A percentile compares a stretch with the other conserved stretches of the same genome.
These are phyloP conservation scores for Crithidia acanthocephali DNA, from an alignment of 208 protist genomes.

Conservation along the genomic window DNA sequence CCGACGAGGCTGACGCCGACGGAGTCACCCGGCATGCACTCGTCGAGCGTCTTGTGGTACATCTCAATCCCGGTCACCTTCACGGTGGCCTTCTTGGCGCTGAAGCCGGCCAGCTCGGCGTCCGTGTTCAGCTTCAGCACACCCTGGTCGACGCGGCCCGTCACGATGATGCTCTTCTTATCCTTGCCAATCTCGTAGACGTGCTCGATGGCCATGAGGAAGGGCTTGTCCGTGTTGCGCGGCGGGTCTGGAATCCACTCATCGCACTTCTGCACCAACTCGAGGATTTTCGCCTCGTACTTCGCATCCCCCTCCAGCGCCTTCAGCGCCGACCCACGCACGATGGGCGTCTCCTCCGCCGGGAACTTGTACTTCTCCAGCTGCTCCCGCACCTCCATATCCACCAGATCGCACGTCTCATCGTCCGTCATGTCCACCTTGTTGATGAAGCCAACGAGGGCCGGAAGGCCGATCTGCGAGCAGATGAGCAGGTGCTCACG, in stretches of 20 bases:
- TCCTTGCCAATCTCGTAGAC: slow-evolving; percentile 94
- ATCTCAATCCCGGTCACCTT: slow-evolving; percentile 96
- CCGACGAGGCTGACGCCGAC: slow-evolving; percentile 96
- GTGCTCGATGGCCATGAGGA: slow-evolving; percentile 98
- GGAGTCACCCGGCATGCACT: slow-evolving; percentile 97
- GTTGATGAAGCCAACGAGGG: slow-evolving; percentile 99
- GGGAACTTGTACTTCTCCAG: slow-evolving; percentile 95
- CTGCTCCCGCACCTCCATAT: slow-evolving; percentile 98
- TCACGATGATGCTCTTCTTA: slow-evolving; percentile 96
- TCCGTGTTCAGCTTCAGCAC: slow-evolving; percentile 96
- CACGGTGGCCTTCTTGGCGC: slow-evolving; percentile 82
- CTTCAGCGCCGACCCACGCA: slow-evolving; percentile 96
- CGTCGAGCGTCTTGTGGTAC: slow-evolving; percentile 97
- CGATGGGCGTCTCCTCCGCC: slow-evolving; percentile 89
- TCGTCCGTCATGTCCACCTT: slow-evolving; percentile 96
- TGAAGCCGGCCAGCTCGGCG: slow-evolving; percentile 96
- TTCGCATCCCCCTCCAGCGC: slow-evolving; percentile 96
- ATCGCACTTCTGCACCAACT: slow-evolving; percentile 94
- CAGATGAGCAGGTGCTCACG: slow-evolving; percentile 99
- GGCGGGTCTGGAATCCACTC: slow-evolving; percentile 94
- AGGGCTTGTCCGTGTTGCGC: slow-evolving; percentile 96
- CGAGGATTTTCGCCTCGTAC: slow-evolving; percentile 93
- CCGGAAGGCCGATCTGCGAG: slow-evolving; percentile 96
- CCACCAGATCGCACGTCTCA: slow-evolving; percentile 96
- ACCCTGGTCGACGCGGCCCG: slow-evolving; percentile 95